These are phyloP conservation scores for Sherardia arvensis DNA, from an alignment of 257 asterid species.

Conservation along the genomic window DNA sequence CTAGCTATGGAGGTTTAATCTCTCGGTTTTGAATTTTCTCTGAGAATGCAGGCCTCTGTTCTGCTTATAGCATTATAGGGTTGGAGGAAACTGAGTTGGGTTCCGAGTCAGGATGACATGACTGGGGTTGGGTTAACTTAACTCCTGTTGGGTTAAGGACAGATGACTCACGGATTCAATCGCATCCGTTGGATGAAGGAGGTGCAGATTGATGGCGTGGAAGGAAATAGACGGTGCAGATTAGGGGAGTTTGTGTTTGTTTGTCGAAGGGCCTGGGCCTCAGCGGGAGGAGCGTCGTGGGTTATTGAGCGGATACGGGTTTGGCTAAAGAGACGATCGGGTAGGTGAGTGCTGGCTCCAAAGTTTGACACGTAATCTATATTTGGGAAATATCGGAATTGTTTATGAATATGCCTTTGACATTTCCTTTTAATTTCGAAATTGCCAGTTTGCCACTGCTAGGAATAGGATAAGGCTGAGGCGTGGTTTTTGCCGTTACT, in stretches of 20 bases:
- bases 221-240: slow-evolving; percentile 25
- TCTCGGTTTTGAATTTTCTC: slow-evolving; percentile 4
- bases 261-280: slow-evolving; percentile 14
- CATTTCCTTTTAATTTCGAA: slow-evolving; percentile 5
- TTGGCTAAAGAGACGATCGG: not conserved
- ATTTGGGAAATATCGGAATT: slow-evolving; percentile 1
- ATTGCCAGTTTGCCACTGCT: slow-evolving; percentile 6
- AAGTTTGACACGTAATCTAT: slow-evolving; percentile 14
- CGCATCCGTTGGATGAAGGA: slow-evolving; percentile 26
- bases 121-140: slow-evolving; percentile 39
- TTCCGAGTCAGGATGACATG: slow-evolving; percentile 43
- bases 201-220: slow-evolving; percentile 66
- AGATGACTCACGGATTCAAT: slow-evolving; percentile 13
- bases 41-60: not conserved
- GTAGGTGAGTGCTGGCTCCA: not conserved
- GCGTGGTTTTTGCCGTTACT: not conserved
- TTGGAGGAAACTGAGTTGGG: slow-evolving; percentile 39
- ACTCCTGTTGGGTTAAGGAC: slow-evolving; percentile 32
- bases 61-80: slow-evolving; percentile 32
- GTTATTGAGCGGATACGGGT: too few relatives aligned
- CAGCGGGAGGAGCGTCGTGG: not conserved
- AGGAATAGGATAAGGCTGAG: not conserved
- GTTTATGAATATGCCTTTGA: not conserved
- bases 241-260: slow-evolving; percentile 57
- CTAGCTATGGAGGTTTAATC: slow-evolving; percentile 4